Evolutionary conservation across 768 basidiomycete species (phyloP), one percentile per base, ranked within the genome.

Genomic region (Kwoniella sp.): DNA sequence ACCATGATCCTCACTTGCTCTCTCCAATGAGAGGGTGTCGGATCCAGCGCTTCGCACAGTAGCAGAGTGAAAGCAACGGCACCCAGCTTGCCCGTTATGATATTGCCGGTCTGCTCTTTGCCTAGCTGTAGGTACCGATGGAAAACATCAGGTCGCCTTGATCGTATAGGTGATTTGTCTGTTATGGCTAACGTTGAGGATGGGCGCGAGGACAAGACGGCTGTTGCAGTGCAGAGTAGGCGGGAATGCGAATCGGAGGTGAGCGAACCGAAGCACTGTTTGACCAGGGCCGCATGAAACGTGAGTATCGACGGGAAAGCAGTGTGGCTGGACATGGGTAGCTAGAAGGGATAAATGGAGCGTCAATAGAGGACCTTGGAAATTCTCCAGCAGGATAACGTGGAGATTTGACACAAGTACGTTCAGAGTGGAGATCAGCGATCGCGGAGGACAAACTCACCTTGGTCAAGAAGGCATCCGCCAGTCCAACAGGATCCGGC

Each of bases 31-130:
- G 51, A 37, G 9, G 55, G 55, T n/a, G 55, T 38, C 34, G 55
- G 55, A n/a, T 57, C 55, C 37, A 57, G 22, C 11, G 41, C 41
- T 41, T 57, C 34, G 28, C 55, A 57, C n/a, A 57, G 30, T n/a
- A 57, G 26, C 22, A 57, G 28, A 23, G 31, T 57, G 34, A 57
- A 57, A 22, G 55, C 55, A 22, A 41, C 29, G 2, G 55, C 23
- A 38, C 55, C 55, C 37, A 57, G 25, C 15, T 41, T 57, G 25
- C 55, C 55, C 4, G 29, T 30, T 8, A 41, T 57, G 41, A 41
- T 5, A 13, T n/a, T 41, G 13, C 41, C 34, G n/a, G 20, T 38
- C 7, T 57, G 34, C 13, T 57, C 55, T 38, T 38, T 41, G n/a
- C 34, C 55, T 22, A n/a, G 22, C 23, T 41, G 22, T 23, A 57